These are phyloP conservation scores for Boletus rex-veris DNA, from an alignment of 768 basidiomycete species.

Conservation along the genomic window DNA sequence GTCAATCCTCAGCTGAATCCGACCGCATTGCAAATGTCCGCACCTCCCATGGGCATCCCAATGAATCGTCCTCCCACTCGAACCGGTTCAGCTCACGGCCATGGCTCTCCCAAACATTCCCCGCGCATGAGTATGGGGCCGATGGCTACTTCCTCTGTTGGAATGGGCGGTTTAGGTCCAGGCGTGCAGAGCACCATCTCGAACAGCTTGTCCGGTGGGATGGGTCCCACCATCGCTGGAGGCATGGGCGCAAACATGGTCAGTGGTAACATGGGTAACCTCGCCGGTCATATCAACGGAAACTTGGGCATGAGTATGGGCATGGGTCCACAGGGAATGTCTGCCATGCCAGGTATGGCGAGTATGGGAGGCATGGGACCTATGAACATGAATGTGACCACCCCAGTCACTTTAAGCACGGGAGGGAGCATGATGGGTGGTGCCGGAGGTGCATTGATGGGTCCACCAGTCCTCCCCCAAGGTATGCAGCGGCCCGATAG, in stretches of 20 bases:
- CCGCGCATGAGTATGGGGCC: constrained; percentile 21
- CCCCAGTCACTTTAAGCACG: constrained; percentile 17
- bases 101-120: constrained; percentile 29
- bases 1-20: constrained; percentile 19
- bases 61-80: constrained; percentile 30
- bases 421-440: constrained; percentile 27
- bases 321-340: constrained; percentile 16
- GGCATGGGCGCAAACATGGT: constrained; percentile 11
- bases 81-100: constrained; percentile 28
- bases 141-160: constrained; percentile 8
- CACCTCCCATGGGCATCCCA: constrained; percentile 15
- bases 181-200: constrained; percentile 16
- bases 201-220: constrained; percentile 12
- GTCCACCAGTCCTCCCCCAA: constrained; percentile 36
- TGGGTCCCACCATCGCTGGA: constrained; percentile 16
- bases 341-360: constrained; percentile 13
- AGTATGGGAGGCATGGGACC: constrained; percentile 17
- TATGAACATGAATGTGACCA: constrained; percentile 18
- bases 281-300: constrained; percentile 13
- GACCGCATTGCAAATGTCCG: constrained; percentile 15
- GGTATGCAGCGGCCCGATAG: constrained; percentile 21
- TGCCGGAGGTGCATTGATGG: constrained; percentile 36
- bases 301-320: constrained; percentile 9
- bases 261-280: constrained; percentile 2
- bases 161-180: constrained; percentile 10